Evolutionary conservation across 2,329 filamentous ascomycete genomes (phyloP).

Genomic region (Onygenales sp.): DNA sequence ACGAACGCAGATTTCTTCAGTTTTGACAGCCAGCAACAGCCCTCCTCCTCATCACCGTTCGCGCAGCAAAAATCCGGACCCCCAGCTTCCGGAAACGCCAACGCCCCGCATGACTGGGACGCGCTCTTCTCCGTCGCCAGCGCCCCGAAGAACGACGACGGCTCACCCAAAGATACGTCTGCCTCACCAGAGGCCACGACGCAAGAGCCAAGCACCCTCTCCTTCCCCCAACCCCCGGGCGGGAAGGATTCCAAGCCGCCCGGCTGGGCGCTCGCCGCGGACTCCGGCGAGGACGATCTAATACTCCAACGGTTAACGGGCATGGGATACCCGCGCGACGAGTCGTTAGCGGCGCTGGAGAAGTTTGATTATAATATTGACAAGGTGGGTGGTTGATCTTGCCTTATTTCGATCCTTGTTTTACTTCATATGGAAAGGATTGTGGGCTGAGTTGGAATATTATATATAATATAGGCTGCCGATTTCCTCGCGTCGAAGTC

Average conservation of each 20-base stretch:
- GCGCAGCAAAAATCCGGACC: constrained; percentile 12
- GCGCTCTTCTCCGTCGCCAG: constrained; percentile 81
- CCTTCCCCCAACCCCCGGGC: constrained; percentile 15
- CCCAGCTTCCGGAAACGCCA: constrained; percentile 29
- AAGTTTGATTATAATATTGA: constrained; percentile 95
- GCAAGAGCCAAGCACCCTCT: background rate
- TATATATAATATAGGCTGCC: constrained; percentile 21
- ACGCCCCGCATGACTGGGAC: constrained; percentile 72
- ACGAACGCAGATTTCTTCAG: constrained; percentile 30
- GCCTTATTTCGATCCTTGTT: background rate
- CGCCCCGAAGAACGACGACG: constrained; percentile 32
- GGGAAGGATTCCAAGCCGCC: constrained; percentile 23
- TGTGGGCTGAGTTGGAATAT: constrained; percentile 1
- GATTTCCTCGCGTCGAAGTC: constrained; percentile 34
- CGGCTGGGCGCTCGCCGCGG: constrained; percentile 61
- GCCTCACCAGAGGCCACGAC: constrained; percentile 8
- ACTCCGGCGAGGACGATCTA: constrained; percentile 78
- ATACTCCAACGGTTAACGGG: constrained; percentile 80
- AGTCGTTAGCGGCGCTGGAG: constrained; percentile 72
- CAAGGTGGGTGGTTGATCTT: constrained; percentile 53
- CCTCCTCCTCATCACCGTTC: constrained; percentile 17
- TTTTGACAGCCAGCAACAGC: constrained; percentile 18
- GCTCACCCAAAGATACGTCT: background rate
- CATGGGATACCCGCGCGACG: constrained; percentile 74
- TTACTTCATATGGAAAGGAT: constrained; percentile 5